phyloP scores from a whole-genome alignment of 805 yeast genomes.

The Lachancea dasiensis region DNA sequence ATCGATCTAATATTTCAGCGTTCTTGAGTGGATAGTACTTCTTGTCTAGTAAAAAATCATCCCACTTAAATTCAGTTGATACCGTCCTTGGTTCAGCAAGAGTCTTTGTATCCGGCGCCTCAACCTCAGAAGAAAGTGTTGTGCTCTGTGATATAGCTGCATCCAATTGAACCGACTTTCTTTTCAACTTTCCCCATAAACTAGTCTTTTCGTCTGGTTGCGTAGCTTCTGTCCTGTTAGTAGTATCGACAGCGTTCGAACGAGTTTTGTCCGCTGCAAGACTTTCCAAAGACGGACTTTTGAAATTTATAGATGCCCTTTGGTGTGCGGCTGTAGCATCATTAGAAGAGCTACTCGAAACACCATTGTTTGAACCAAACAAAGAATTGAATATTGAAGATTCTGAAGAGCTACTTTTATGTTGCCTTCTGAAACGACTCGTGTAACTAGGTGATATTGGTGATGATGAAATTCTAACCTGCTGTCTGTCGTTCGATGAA shows the following conservation, averaged over 20 bases:
- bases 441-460: slow-evolving; percentile 27
- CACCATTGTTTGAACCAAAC: slow-evolving; percentile 23
- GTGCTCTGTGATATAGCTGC: background rate
- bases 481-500: slow-evolving; percentile 7
- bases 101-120: background rate
- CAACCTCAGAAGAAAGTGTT: slow-evolving; percentile 4
- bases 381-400: slow-evolving; percentile 38
- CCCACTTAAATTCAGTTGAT: slow-evolving; percentile 8
- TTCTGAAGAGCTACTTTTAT: slow-evolving; percentile 57
- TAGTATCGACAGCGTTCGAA: slow-evolving; percentile 4
- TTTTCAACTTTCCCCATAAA: slow-evolving; percentile 28
- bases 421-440: slow-evolving; percentile 57
- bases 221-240: slow-evolving; percentile 14
- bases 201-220: slow-evolving; percentile 22
- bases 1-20: slow-evolving; percentile 22
- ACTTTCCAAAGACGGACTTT: slow-evolving; percentile 16
- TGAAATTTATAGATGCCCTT: background rate
- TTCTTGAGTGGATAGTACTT: slow-evolving; percentile 37
- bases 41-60: slow-evolving; percentile 27
- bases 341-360: background rate
- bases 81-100: slow-evolving; percentile 1
- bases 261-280: slow-evolving; percentile 12
- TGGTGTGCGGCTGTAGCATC: background rate
- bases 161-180: slow-evolving; percentile 15
- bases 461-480: slow-evolving; percentile 17